These are phyloP conservation scores for Dictyostelium intermedium DNA, from an alignment of 78 protist genomes.

Conservation along the genomic window DNA sequence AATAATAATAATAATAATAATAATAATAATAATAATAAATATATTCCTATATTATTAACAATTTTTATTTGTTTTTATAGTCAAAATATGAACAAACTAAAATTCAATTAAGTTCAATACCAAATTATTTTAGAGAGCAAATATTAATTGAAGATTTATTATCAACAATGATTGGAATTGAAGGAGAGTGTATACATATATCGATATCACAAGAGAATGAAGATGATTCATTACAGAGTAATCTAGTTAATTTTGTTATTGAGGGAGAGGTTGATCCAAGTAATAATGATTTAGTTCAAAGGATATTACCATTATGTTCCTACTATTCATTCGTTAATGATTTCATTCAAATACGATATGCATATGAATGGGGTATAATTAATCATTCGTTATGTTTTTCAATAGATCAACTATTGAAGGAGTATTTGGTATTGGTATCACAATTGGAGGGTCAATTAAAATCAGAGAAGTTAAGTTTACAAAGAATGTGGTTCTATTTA, in stretches of 20 bases:
- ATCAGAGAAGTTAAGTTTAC: constrained; percentile 35
- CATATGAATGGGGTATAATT: constrained; percentile 72
- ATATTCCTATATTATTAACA: background rate
- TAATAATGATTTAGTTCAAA: constrained; percentile 10
- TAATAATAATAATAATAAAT: background rate
- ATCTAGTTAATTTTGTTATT: background rate
- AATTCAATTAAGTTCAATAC: background rate
- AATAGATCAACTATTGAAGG: constrained; percentile 37
- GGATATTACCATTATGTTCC: constrained; percentile 48
- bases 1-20: background rate
- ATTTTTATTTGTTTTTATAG: background rate
- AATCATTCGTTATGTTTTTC: constrained; percentile 84
- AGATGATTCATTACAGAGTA: background rate
- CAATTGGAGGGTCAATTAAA: constrained; percentile 77
- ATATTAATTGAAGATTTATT: constrained; percentile 76
- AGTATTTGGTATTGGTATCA: constrained; percentile 60
- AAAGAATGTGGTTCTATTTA: constrained; percentile 80
- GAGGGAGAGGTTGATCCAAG: background rate
- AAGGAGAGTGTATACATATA: constrained; percentile 40
- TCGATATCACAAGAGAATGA: background rate
- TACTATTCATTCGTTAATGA: constrained; percentile 42
- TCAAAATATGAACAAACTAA: constrained; percentile 19
- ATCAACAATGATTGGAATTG: constrained; percentile 72
- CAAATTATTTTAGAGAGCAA: constrained; percentile 37
- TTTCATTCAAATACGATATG: constrained; percentile 7